Evolutionary conservation across 371 early-diverging fungal genomes (phyloP), one percentile per base, ranked within the genome.

Genomic region (Parasitella parasitica): DNA sequence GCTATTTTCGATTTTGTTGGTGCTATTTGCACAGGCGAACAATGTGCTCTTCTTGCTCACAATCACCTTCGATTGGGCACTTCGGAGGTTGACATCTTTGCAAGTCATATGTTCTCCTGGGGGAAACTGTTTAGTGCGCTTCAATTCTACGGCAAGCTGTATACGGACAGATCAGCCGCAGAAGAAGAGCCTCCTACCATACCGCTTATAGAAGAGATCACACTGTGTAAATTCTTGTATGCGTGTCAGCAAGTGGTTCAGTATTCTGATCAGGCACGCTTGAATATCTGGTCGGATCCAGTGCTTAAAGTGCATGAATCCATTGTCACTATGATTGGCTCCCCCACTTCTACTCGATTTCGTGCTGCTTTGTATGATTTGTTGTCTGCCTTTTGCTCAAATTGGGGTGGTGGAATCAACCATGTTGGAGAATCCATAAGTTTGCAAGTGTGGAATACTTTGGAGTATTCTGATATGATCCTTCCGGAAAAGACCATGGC

Each of bases 51-150:
- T 0, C n/a, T 57, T 28, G 57, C 70, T 24, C 67, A 64, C 16
- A 43, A 36, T 18, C 60, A 60, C 20, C 43, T 75, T 7, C 60
- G 57, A 1, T 54, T 63, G 13, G 72, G 75, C 3, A 75, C 59
- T 11, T 38, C 34, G 12, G 13, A 18, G 20, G 16, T 38, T 1
- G 59, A 64, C n/a, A 35, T 69, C 0, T 12, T 26, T 12, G 46
- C 48, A 1, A 63, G 69, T 16, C 61, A 69, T 24, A 38, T 64
- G 6, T 70, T 75, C 32, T 75, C 75, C n/a, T 75, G 75, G 75
- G 70, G 70, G 28, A 75, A 72, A 27, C 53, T 75, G 1, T 70
- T 75, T 57, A 59, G 63, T 13, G 57, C 67, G 13, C 59, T 75
- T 20, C 67, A 75, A 18, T 70, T 65, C 36, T 75, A 72, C 35